phyloP scores from a whole-genome alignment of 202 grass and related monocot species.

The Elaeis oleifera region DNA sequence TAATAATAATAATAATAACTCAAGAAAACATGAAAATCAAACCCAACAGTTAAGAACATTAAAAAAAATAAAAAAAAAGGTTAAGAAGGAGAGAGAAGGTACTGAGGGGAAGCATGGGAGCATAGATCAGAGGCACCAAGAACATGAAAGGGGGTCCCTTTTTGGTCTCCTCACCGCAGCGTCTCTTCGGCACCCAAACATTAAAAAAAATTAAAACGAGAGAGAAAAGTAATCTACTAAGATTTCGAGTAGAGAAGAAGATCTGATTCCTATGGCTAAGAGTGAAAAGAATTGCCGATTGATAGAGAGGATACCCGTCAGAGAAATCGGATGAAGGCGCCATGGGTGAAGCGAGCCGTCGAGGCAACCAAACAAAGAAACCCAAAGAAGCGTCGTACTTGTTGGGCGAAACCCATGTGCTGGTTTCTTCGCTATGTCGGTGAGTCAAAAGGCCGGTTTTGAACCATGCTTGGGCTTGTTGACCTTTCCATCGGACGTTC shows the following conservation, averaged over 20 bases:
- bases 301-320: background rate
- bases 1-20: conserved; percentile 10
- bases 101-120: conserved; percentile 75
- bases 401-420: too few species aligned
- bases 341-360: background rate
- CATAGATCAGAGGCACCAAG: conserved; percentile 78
- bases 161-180: conserved; percentile 35
- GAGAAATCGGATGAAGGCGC: conserved; percentile 5
- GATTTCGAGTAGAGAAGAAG: too few species aligned
- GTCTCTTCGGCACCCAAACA: conserved; percentile 22
- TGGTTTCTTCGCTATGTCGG: too few species aligned
- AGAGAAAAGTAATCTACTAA: too few species aligned
- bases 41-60: background rate
- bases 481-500: too few species aligned
- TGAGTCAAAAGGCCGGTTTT: too few species aligned
- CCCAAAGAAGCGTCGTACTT: too few species aligned
- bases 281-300: too few species aligned
- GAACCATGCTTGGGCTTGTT: too few species aligned
- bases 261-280: too few species aligned
- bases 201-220: too few species aligned
- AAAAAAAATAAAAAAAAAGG: background rate
- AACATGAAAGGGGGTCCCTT: conserved; percentile 51
- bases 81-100: conserved; percentile 5
- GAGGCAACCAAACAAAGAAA: too few species aligned
- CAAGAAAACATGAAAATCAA: background rate